Percentiles rank a stretch among this genome's conserved stretches.
Conservation (phyloP, 1,139 yeast genomes). For the Casaregolazyma suthepensis region DNA sequence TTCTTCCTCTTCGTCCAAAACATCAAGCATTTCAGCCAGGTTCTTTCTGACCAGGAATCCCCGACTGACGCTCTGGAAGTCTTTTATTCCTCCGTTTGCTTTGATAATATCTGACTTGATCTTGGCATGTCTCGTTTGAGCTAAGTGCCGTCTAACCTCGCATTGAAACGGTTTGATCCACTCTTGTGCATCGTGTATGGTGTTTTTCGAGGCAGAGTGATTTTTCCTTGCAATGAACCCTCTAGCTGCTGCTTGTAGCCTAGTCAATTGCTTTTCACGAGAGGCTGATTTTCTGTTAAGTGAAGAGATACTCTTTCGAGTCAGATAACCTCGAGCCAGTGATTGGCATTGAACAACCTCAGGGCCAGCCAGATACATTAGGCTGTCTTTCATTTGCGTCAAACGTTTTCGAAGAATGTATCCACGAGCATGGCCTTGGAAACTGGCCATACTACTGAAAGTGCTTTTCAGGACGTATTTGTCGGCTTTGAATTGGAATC, state of each 20-base stretch:
- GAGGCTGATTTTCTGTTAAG: neutral
- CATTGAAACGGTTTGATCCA: conserved; percentile 42
- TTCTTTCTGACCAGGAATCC: conserved; percentile 28
- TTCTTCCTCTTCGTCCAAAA: conserved; percentile 16
- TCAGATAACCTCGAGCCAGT: conserved; percentile 40
- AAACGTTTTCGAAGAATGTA: conserved; percentile 11
- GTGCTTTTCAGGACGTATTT: conserved; percentile 17
- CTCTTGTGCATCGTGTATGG: conserved; percentile 38
- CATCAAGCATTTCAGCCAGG: conserved; percentile 10
- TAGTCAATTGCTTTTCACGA: conserved; percentile 4
- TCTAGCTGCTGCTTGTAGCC: conserved; percentile 13
- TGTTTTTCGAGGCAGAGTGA: conserved; percentile 30
- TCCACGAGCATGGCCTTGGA: conserved; percentile 19
- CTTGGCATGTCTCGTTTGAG: conserved; percentile 29
- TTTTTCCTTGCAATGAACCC: conserved; percentile 8
- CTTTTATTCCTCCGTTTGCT: conserved; percentile 1
- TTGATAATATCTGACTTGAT: conserved; percentile 17
- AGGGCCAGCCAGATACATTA: conserved; percentile 25
- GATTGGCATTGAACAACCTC: conserved; percentile 47
- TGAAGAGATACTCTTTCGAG: conserved; percentile 4
- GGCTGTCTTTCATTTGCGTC: conserved; percentile 14
- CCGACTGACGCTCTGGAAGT: conserved; percentile 31
- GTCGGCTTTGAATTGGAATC: conserved; percentile 16
- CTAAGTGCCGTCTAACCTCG: conserved; percentile 36
- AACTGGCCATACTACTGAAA: conserved; percentile 7